These are phyloP conservation scores for Pleoardoris graminearum DNA, from an alignment of 2,329 filamentous ascomycete species.

Conservation along the genomic window DNA sequence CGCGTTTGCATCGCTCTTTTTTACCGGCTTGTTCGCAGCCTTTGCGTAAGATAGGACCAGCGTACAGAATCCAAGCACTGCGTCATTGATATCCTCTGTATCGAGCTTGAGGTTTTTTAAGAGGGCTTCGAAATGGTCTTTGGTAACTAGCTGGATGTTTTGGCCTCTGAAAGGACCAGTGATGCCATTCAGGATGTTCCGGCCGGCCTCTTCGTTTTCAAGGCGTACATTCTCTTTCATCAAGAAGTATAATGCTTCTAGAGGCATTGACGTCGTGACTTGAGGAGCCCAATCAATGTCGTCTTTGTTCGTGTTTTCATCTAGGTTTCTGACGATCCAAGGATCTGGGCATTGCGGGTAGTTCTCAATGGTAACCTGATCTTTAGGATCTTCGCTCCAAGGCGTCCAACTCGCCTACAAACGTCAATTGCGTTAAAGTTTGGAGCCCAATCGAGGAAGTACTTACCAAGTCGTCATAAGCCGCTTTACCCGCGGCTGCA, in stretches of 20 bases:
- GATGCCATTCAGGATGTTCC: conserved; percentile 7
- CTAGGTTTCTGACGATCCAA: conserved; percentile 6
- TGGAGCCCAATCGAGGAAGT: conserved; percentile 8
- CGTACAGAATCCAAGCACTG: conserved; percentile 26
- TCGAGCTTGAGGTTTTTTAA: conserved; percentile 9
- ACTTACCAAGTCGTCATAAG: conserved; percentile 6
- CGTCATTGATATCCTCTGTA: conserved; percentile 15
- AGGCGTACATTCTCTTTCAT: conserved; percentile 14
- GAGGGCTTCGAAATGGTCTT: conserved; percentile 13
- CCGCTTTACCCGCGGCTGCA: conserved; percentile 3
- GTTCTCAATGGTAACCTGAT: conserved; percentile 10
- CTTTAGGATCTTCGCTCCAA: conserved; percentile 1
- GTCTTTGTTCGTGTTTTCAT: conserved; percentile 1
- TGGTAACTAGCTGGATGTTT: conserved; percentile 13
- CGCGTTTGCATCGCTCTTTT: neutral
- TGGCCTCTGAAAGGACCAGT: neutral
- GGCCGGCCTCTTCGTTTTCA: neutral
- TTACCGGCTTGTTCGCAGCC: conserved; percentile 6
- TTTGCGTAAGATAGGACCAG: conserved; percentile 24
- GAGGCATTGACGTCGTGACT: conserved; percentile 22
- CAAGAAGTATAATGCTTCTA: conserved; percentile 23
- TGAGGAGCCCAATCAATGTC: conserved; percentile 9
- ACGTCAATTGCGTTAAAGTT: conserved; percentile 5
- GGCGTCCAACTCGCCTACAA: conserved; percentile 18
- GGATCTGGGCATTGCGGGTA: conserved; percentile 3